Evolutionary conservation across 192 early-diverging fungal genomes (phyloP), one percentile per base, ranked within the genome.

Genomic region (Podila epigama): DNA sequence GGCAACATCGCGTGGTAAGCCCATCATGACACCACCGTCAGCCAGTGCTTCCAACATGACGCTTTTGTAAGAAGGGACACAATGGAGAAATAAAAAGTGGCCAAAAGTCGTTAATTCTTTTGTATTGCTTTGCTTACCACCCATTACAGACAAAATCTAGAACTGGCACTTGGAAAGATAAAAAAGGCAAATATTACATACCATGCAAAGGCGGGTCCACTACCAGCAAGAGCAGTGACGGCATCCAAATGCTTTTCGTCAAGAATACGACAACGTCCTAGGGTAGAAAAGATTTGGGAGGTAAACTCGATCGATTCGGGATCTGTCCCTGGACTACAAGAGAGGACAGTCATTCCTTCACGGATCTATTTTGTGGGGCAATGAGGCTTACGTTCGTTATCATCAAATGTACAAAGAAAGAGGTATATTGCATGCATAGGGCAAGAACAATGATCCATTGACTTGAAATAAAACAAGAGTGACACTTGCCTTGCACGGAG

Each of bases 21-120:
- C 85, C 85, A 86, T 86, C 85, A 86, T 86, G 1, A 86, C 85
- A 16, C 85, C 85, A 20, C 85, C 85, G 68, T 86, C 85, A 34
- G 83, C 85, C n/a, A 86, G 52, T 1, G 85, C 80, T 51, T 86
- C 85, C 18, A 86, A 64, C 62, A 86, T 79, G 0, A 86, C 85
- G 60, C 85, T 84, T 63, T 34, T 10, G 25, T 27, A 13, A 37
- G n/a, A 0, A 50, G 7, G 27, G 37, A 28, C 18, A n/a, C 9
- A n/a, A 5, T 5, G 58, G 4, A 22, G 35, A 37, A 20, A 18
- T 13, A 20, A 6, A 53, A 10, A 64, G 31, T 11, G 22, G 16
- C 13, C 33, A 29, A 13, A 51, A 51, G 25, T 53, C 20, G n/a
- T n/a, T n/a, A n/a, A n/a, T n/a, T n/a, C n/a, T n/a, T n/a, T n/a